Evolutionary conservation across 495 filamentous ascomycete species (phyloP).

Genomic region (Penicillium atrosanguineum): DNA sequence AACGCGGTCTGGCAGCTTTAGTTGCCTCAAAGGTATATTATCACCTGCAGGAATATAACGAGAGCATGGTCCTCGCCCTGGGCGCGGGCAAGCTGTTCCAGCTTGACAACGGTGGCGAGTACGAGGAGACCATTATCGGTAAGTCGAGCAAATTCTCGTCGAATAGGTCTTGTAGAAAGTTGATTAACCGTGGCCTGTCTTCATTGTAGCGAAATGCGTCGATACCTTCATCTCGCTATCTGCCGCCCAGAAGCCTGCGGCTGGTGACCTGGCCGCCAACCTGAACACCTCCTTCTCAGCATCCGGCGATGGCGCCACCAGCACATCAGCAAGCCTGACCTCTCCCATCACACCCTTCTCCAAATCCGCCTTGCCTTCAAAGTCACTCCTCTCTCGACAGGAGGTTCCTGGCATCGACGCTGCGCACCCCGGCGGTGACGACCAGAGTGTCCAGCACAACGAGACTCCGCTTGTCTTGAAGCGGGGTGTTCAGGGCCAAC

Average conservation of each 20-base stretch:
- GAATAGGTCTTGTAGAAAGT: background rate
- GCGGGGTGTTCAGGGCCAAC: slow-evolving; percentile 60
- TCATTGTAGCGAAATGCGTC: slow-evolving; percentile 74
- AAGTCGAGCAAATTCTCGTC: slow-evolving; percentile 17
- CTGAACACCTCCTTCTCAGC: slow-evolving; percentile 71
- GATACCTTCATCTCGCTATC: slow-evolving; percentile 95
- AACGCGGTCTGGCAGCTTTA: slow-evolving; percentile 90
- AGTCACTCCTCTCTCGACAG: slow-evolving; percentile 85
- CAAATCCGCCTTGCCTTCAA: slow-evolving; percentile 83
- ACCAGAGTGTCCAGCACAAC: slow-evolving; percentile 49
- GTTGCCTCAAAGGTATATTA: slow-evolving; percentile 98
- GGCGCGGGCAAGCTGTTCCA: slow-evolving; percentile 94
- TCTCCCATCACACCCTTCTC: slow-evolving; percentile 93
- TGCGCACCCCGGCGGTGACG: slow-evolving; percentile 53
- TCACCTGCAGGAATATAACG: slow-evolving; percentile 96
- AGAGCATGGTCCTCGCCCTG: slow-evolving; percentile 97
- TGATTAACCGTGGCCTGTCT: background rate
- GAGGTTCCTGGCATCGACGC: slow-evolving; percentile 60
- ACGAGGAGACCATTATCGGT: slow-evolving; percentile 95
- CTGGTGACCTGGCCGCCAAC: slow-evolving; percentile 59
- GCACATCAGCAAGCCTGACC: slow-evolving; percentile 66
- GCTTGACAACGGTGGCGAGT: slow-evolving; percentile 87
- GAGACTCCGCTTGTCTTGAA: slow-evolving; percentile 54
- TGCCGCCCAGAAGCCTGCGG: slow-evolving; percentile 59
- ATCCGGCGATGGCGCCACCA: slow-evolving; percentile 59